phyloP scores from a whole-genome alignment of 2,329 filamentous ascomycete species.

The Coniochaeta sp. region DNA sequence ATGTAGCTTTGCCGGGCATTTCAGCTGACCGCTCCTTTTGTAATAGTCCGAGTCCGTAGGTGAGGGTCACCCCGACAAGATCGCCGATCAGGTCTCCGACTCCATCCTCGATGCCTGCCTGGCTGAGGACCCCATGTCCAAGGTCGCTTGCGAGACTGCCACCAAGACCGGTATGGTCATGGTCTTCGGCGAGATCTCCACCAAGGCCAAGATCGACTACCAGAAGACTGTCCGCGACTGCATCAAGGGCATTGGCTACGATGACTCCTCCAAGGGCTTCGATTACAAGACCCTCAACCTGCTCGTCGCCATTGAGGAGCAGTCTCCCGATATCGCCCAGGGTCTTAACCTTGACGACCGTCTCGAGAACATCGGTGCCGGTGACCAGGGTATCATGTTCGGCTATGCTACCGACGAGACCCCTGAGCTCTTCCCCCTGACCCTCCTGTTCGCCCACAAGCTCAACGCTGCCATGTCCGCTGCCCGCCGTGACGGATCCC shows the following conservation, averaged over 20 bases:
- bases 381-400: constrained; percentile 99
- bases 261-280: constrained; percentile 94
- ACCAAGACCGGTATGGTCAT: constrained; percentile 99
- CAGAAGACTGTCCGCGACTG: constrained; percentile 91
- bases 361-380: constrained; percentile 94
- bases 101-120: constrained; percentile 98
- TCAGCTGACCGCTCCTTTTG: constrained; percentile 11
- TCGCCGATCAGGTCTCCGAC: constrained; percentile 97
- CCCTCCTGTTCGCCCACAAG: constrained; percentile 90
- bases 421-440: constrained; percentile 91
- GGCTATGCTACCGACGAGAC: constrained; percentile 99
- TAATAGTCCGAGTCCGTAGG: constrained; percentile 74
- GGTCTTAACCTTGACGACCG: constrained; percentile 97
- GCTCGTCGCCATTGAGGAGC: constrained; percentile 97
- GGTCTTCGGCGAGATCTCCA: constrained; percentile 98
- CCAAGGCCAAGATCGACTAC: constrained; percentile 93
- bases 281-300: constrained; percentile 99
- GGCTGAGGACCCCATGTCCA: constrained; percentile 89
- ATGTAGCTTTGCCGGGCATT: neutral
- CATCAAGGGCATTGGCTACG: constrained; percentile 98
- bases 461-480: constrained; percentile 92
- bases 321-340: constrained; percentile 97
- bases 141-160: constrained; percentile 97
- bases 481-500: constrained; percentile 77
- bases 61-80: constrained; percentile 93